Base-by-base conservation (phyloP, 352 stramenopile genomes). In the Peronospora tabacina region DNA sequence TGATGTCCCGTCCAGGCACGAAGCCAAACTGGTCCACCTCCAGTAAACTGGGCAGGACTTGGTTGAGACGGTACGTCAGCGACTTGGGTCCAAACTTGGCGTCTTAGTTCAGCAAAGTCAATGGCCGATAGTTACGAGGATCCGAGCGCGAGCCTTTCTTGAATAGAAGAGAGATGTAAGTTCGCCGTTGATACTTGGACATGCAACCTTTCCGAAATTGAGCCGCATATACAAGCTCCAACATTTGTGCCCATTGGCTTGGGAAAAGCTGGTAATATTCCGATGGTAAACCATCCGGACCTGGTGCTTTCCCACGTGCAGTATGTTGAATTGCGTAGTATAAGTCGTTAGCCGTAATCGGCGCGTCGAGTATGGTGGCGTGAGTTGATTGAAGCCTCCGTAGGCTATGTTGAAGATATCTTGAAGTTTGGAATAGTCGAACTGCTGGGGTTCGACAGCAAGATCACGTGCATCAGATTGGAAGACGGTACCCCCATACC, bases 401-500 rank as follows among this genome's bases (percentile, higher is more conserved):
- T 13, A 22, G 35, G 0, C 19, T 22, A 3, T 3, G 19, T 34
- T 32, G 10, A 30, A 29, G 44, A 49, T 44, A 11, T n/a, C 19
- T 2, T 39, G 3, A 2, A 49, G 40, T 38, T 49, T 45, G 1
- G 19, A 2, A 22, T 6, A 4, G 10, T 56, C 40, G 19, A 49
- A 49, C 0, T 19, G 16, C 15, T 10, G 2, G n/a, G 19, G 32
- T 22, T 30, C 19, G 9, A 56, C 33, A 5, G 24, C 29, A 2
- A 56, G 19, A n/a, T 56, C 40, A 13, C 19, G 9, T 2, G 22
- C 40, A 22, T 49, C 17, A 0, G 49, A 56, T 15, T 49, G 40
- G 22, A 56, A 49, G 0, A 56, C 6, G 4, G 12, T 44, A 11
- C 49, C 39, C 40, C 39, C 45, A 37, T 49, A 56, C 32, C 34